Evolutionary conservation across 1,284 basidiomycete genomes (phyloP).

Genomic region (Cryptococcus sp.): DNA sequence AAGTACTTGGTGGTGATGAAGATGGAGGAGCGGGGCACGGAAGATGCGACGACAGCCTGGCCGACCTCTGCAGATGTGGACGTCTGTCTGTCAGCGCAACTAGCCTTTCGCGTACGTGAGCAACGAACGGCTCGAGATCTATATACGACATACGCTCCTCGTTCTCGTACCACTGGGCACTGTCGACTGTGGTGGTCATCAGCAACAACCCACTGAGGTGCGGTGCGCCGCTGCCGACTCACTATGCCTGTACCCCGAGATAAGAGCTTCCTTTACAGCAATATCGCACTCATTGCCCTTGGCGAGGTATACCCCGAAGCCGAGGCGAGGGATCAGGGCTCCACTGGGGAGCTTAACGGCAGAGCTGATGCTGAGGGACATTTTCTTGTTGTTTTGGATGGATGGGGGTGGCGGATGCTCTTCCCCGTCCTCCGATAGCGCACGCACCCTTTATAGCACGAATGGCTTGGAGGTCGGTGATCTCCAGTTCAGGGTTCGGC

Average conservation of each 20-base stretch:
- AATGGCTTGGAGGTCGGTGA: too few species aligned
- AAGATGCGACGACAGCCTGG: background rate
- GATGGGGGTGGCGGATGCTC: too few species aligned
- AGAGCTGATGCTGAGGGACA: constrained; percentile 24
- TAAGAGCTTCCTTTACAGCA: constrained; percentile 65
- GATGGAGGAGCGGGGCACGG: constrained; percentile 10
- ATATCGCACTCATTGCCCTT: constrained; percentile 55
- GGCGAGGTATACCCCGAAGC: constrained; percentile 75
- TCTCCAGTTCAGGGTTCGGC: too few species aligned
- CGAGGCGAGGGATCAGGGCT: constrained; percentile 64
- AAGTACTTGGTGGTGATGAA: constrained; percentile 61
- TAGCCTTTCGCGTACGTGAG: background rate
- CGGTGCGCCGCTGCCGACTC: constrained; percentile 7
- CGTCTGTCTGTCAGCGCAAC: background rate
- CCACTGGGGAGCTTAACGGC: constrained; percentile 44
- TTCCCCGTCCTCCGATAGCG: too few species aligned
- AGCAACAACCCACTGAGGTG: background rate
- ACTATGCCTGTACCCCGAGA: constrained; percentile 67
- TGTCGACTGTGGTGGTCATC: constrained; percentile 25
- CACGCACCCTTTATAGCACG: too few species aligned
- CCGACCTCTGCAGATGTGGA: constrained; percentile 8
- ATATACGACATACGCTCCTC: constrained; percentile 50
- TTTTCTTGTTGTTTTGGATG: background rate
- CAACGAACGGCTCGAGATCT: background rate
- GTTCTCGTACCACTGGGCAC: constrained; percentile 67